These are phyloP conservation scores for Kentomonas sorsogonicus DNA, from an alignment of 208 protist genomes.

Conservation along the genomic window DNA sequence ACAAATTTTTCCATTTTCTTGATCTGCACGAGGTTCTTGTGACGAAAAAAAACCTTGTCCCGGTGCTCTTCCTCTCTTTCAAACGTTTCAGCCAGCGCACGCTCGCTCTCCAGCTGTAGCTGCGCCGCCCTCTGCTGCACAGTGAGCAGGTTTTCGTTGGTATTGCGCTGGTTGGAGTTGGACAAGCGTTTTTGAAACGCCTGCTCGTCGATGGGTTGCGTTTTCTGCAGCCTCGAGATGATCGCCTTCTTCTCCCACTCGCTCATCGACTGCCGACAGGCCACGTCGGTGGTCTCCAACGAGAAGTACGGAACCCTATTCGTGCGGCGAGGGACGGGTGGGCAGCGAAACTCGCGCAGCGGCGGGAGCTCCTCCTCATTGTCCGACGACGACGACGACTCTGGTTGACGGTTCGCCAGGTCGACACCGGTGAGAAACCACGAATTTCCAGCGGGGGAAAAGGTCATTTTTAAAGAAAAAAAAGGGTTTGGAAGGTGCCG, in stretches of 20 bases:
- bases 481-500: too few species aligned
- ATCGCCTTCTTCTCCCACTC: conserved; percentile 69
- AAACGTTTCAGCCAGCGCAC: conserved; percentile 15
- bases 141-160: conserved; percentile 23
- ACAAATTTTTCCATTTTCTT: conserved; percentile 44
- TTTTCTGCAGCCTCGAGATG: conserved; percentile 36
- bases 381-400: background rate
- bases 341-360: conserved; percentile 35
- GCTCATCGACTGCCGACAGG: conserved; percentile 10
- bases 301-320: conserved; percentile 31
- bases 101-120: conserved; percentile 14
- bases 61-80: conserved; percentile 28
- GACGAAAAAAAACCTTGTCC: conserved; percentile 46
- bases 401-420: background rate
- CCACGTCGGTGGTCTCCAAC: conserved; percentile 6
- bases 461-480: too few species aligned
- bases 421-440: conserved; percentile 26
- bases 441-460: background rate
- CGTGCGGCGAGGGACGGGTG: conserved; percentile 25
- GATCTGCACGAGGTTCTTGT: conserved; percentile 58
- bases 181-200: conserved; percentile 53
- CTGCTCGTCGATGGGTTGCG: conserved; percentile 24
- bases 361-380: conserved; percentile 12
- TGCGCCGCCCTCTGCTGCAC: conserved; percentile 20
- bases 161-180: conserved; percentile 34